Evolutionary conservation across 192 early-diverging fungal species (phyloP).

Genomic region (Tieghemiomyces parasiticus): DNA sequence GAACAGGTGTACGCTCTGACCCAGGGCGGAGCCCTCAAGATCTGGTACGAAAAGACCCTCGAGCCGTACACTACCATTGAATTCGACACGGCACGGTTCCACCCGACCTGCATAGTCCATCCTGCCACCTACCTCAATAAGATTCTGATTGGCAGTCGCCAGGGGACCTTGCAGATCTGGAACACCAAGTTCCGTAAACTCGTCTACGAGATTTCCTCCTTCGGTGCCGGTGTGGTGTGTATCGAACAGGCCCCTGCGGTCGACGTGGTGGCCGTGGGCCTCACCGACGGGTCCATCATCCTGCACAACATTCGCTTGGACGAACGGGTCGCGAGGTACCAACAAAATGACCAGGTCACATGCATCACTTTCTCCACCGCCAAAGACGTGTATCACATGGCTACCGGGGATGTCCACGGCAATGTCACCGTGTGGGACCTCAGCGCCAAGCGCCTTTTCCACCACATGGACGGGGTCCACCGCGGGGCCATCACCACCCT

Average conservation of each 20-base stretch:
- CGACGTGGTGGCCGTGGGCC: slow-evolving; percentile 85
- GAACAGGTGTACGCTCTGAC: slow-evolving; percentile 57
- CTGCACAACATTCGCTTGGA: slow-evolving; percentile 79
- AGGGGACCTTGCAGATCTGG: slow-evolving; percentile 89
- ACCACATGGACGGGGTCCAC: slow-evolving; percentile 79
- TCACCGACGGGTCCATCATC: slow-evolving; percentile 71
- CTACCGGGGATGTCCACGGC: slow-evolving; percentile 70
- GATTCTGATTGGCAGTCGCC: slow-evolving; percentile 66
- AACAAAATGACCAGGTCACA: slow-evolving; percentile 83
- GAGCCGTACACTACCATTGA: slow-evolving; percentile 58
- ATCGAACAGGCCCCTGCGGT: slow-evolving; percentile 79
- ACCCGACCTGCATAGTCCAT: slow-evolving; percentile 63
- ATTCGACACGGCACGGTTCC: slow-evolving; percentile 52
- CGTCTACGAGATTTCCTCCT: slow-evolving; percentile 65
- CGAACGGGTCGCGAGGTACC: slow-evolving; percentile 52
- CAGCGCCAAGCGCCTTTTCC: slow-evolving; percentile 48
- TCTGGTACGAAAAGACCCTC: slow-evolving; percentile 58
- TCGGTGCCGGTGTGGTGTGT: slow-evolving; percentile 59
- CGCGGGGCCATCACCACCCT: slow-evolving; percentile 55
- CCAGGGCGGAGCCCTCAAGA: slow-evolving; percentile 61
- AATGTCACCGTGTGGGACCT: slow-evolving; percentile 92
- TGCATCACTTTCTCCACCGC: slow-evolving; percentile 85
- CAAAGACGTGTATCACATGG: slow-evolving; percentile 67
- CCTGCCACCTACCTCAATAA: slow-evolving; percentile 98
- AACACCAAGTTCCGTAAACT: slow-evolving; percentile 65